A percentile compares a stretch with the other conserved stretches of the same genome.
phyloP scores from a whole-genome alignment of 2,329 filamentous ascomycete genomes.

The Fusarium sp. region DNA sequence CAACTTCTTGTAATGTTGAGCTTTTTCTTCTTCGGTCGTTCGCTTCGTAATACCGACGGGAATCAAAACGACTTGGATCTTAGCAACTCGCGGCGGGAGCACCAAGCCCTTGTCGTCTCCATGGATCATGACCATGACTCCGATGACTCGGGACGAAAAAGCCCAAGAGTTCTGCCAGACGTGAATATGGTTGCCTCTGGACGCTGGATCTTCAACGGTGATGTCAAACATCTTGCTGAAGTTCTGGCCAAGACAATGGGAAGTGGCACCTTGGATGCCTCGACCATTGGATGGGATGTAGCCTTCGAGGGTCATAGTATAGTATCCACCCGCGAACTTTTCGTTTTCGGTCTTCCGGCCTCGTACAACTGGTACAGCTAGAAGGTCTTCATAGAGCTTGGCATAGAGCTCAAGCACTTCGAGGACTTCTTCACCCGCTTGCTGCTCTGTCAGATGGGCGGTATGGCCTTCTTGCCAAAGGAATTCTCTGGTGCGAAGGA shows the following conservation, averaged over 20 bases:
- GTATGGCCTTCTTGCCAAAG: conserved; percentile 97
- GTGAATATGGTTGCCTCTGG: conserved; percentile 84
- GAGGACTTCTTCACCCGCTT: conserved; percentile 87
- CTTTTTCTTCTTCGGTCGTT: conserved; percentile 83
- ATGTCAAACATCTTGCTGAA: conserved; percentile 99
- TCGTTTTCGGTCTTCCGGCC: conserved; percentile 97
- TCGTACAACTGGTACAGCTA: conserved; percentile 94
- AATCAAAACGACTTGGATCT: conserved; percentile 87
- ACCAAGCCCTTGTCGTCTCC: conserved; percentile 96
- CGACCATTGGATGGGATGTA: conserved; percentile 97
- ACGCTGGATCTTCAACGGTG: conserved; percentile 90
- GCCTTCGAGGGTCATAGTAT: conserved; percentile 96
- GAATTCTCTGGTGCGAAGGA: conserved; percentile 94
- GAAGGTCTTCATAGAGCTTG: conserved; percentile 90
- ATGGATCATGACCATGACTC: conserved; percentile 99
- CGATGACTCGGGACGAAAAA: conserved; percentile 95
- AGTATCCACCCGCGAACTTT: conserved; percentile 96
- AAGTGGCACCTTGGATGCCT: conserved; percentile 96
- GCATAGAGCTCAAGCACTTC: conserved; percentile 96
- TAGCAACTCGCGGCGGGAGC: conserved; percentile 90
- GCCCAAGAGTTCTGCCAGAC: conserved; percentile 99
- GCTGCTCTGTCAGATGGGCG: conserved; percentile 87
- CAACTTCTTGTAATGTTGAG: conserved; percentile 82
- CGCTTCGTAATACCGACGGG: conserved; percentile 95
- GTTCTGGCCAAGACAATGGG: conserved; percentile 95